Conservation (phyloP, 192 early-diverging fungal species). For the Geranomyces variabilis region DNA sequence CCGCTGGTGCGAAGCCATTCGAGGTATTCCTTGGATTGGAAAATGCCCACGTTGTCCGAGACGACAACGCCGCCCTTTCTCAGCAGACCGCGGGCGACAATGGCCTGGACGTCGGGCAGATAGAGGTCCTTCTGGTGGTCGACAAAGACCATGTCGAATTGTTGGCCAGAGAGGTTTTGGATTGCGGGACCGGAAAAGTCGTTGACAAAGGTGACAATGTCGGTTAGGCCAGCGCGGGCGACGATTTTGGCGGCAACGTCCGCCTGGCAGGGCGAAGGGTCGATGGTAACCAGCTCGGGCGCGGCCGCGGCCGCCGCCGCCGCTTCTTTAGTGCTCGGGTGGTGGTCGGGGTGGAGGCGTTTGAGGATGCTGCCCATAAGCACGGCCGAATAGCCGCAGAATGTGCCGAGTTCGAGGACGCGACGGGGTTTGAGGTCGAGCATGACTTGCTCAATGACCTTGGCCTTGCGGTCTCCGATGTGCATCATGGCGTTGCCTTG, state of each 20-base stretch:
- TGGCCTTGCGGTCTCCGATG: neutral
- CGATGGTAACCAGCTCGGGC: neutral
- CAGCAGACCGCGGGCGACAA: neutral
- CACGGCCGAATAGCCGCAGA: neutral
- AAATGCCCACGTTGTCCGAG: conserved; percentile 9
- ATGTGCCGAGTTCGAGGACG: neutral
- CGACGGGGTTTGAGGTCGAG: neutral
- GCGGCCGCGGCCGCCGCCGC: too few relatives aligned
- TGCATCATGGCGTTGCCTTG: neutral
- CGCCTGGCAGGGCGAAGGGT: neutral
- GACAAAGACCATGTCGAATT: conserved; percentile 13
- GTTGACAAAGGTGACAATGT: neutral
- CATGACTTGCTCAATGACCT: neutral
- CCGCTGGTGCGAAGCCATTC: neutral
- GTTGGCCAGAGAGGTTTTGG: neutral
- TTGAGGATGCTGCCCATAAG: neutral
- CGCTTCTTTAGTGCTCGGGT: too few relatives aligned
- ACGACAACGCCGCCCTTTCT: conserved; percentile 6
- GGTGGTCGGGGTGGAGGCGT: neutral
- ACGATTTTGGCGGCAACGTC: neutral
- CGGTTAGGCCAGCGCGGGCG: neutral
- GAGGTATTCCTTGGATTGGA: conserved; percentile 2
- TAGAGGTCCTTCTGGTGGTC: conserved; percentile 7
- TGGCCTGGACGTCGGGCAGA: conserved; percentile 8
- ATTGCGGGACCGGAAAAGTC: neutral